Percentiles rank a stretch among this genome's conserved stretches.
phyloP scores from a whole-genome alignment of 768 basidiomycete species.

The Hydnomerulius pinastri region DNA sequence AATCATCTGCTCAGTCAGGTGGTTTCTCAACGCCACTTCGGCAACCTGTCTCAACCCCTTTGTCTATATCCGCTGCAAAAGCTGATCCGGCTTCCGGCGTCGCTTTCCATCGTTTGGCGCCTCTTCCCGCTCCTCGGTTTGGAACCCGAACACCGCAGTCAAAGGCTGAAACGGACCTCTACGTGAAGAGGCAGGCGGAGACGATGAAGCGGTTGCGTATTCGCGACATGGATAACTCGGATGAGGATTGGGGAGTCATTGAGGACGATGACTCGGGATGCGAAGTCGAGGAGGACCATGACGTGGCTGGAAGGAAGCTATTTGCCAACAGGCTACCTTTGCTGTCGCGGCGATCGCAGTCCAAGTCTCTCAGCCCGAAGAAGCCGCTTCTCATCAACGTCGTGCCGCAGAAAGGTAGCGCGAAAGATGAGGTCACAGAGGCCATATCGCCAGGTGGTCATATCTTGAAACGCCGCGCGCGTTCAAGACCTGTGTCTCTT shows the following conservation, averaged over 20 bases:
- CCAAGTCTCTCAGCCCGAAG: slow-evolving; percentile 31
- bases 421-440: slow-evolving; percentile 61
- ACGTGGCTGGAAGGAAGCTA: slow-evolving; percentile 29
- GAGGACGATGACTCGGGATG: slow-evolving; percentile 54
- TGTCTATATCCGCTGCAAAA: slow-evolving; percentile 36
- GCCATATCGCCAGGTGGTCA: slow-evolving; percentile 78
- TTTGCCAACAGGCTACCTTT: slow-evolving; percentile 31
- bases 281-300: slow-evolving; percentile 47
- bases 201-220: slow-evolving; percentile 64
- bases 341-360: slow-evolving; percentile 28
- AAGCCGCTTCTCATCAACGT: slow-evolving; percentile 23
- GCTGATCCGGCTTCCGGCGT: slow-evolving; percentile 35
- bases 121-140: slow-evolving; percentile 34
- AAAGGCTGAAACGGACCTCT: slow-evolving; percentile 38
- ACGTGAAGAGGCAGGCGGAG: slow-evolving; percentile 56
- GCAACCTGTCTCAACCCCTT: slow-evolving; percentile 43
- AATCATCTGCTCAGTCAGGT: slow-evolving; percentile 48
- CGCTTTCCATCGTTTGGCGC: slow-evolving; percentile 37
- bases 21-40: slow-evolving; percentile 60
- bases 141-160: slow-evolving; percentile 32
- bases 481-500: slow-evolving; percentile 68
- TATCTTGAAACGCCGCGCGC: slow-evolving; percentile 72
- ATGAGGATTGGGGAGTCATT: slow-evolving; percentile 44
- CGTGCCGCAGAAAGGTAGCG: slow-evolving; percentile 41
- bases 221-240: slow-evolving; percentile 51